Base-by-base conservation (phyloP, 2,329 filamentous ascomycete species). In the Fusarium sarcochroum region DNA sequence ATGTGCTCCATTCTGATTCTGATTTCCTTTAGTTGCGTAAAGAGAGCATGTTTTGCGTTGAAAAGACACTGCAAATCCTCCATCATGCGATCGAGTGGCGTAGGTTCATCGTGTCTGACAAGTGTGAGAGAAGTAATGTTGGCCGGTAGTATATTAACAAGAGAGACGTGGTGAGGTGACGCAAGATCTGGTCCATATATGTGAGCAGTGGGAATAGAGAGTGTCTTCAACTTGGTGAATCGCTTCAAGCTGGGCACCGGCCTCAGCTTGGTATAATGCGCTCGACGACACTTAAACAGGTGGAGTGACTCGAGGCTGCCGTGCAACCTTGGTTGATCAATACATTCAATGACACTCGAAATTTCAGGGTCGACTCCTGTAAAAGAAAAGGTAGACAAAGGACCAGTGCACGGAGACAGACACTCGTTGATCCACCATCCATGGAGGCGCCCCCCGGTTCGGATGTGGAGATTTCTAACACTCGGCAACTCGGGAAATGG, bases 231-330 rank as follows among this genome's bases (percentile, higher is more conserved):
- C 2, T 34, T 30, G 2, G 17, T 23, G 30, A 58, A 61, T 14
- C 11, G 7, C 3, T 51, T 49, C 2, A 58, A 50, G 53, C 30
- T 50, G 11, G 53, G 44, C 8, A 58, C 51, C 10, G 25, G 34
- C 25, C 15, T 18, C 6, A n/a, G 7, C 9, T 3, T 0, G 0
- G 6, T 2, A 2, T 1, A 17, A 2, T 9, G 0, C 14, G 5
- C 5, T 1, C 4, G 17, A 61, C 14, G 15, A 58, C 5, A 9
- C 27, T 27, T 7, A 27, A 27, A 2, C 3, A 61, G 23, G 2
- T 45, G 23, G 8, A 61, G 9, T n/a, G 30, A 38, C 38, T 51
- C 32, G 9, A 61, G 25, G n/a, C 11, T 58, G 2, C 11, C 6
- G 10, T 42, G 30, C 2, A 46, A 25, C 30, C n/a, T 45, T 1